Conservation (phyloP, 495 filamentous ascomycete genomes). For the Talaromyces adpressus region DNA sequence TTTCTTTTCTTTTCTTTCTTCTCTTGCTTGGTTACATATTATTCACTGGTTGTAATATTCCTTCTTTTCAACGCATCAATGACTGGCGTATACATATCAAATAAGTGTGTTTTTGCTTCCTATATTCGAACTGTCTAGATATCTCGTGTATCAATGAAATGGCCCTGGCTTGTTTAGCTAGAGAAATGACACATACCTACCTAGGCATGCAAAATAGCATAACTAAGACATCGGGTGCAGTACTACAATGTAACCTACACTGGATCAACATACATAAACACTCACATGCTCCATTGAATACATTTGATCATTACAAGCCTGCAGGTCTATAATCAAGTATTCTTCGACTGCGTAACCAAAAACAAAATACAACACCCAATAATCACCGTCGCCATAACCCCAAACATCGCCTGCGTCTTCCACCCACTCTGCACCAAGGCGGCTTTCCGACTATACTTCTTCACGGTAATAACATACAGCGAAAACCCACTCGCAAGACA, state of each 20-base stretch:
- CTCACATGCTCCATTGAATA: neutral
- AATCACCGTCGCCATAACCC: slow-evolving; percentile 69
- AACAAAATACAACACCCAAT: slow-evolving; percentile 71
- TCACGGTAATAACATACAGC: slow-evolving; percentile 86
- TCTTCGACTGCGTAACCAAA: slow-evolving; percentile 44
- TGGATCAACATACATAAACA: neutral
- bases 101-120: neutral
- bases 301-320: neutral
- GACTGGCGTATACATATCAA: neutral
- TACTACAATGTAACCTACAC: neutral
- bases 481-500: slow-evolving; percentile 71
- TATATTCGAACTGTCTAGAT: neutral
- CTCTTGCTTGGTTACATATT: neutral
- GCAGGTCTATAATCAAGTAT: neutral
- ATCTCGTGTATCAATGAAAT: neutral
- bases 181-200: neutral
- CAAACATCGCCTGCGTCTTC: slow-evolving; percentile 81
- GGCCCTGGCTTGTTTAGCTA: too few relatives aligned
- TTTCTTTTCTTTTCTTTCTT: neutral
- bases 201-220: neutral
- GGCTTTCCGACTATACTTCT: slow-evolving; percentile 65
- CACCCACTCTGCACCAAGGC: slow-evolving; percentile 91
- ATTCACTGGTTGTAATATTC: neutral
- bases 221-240: neutral
- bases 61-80: neutral